These are phyloP conservation scores for Penicillium sp. DNA, from an alignment of 2,329 filamentous ascomycete genomes.

Conservation along the genomic window DNA sequence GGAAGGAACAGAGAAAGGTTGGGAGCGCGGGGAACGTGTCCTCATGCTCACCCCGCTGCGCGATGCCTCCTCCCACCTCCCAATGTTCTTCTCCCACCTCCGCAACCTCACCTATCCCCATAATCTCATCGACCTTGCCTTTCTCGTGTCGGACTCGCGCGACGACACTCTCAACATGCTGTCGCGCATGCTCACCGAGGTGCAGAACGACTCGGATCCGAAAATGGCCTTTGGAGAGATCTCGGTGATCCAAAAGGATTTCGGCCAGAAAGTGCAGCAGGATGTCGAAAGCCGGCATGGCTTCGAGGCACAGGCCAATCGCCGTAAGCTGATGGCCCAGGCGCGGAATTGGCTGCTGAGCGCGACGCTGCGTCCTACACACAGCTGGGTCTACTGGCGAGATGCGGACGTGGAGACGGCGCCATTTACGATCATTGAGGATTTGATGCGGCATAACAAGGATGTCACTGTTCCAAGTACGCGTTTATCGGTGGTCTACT, in stretches of 20 bases:
- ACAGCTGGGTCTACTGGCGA: constrained; percentile 99
- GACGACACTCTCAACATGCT: constrained; percentile 80
- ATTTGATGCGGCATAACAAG: constrained; percentile 98
- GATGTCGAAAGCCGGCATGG: constrained; percentile 97
- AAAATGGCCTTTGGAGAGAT: constrained; percentile 90
- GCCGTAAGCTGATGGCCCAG: constrained; percentile 96
- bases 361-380: constrained; percentile 86
- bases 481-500: constrained; percentile 40
- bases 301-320: constrained; percentile 89
- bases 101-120: constrained; percentile 97
- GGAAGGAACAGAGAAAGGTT: constrained; percentile 85
- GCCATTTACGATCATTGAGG: constrained; percentile 92
- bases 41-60: constrained; percentile 90
- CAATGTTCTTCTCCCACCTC: constrained; percentile 98
- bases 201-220: constrained; percentile 77
- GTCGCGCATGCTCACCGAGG: constrained; percentile 68
- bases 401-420: constrained; percentile 98
- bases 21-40: constrained; percentile 95
- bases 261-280: constrained; percentile 95
- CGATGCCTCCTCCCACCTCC: constrained; percentile 85
- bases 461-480: constrained; percentile 97
- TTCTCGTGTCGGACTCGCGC: constrained; percentile 95
- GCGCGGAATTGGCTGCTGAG: constrained; percentile 96
- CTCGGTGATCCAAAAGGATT: constrained; percentile 97
- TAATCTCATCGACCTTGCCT: constrained; percentile 91